Evolutionary conservation across 1,139 yeast species (phyloP), one percentile per base, ranked within the genome.

Genomic region (Blastobotrys persicus): DNA sequence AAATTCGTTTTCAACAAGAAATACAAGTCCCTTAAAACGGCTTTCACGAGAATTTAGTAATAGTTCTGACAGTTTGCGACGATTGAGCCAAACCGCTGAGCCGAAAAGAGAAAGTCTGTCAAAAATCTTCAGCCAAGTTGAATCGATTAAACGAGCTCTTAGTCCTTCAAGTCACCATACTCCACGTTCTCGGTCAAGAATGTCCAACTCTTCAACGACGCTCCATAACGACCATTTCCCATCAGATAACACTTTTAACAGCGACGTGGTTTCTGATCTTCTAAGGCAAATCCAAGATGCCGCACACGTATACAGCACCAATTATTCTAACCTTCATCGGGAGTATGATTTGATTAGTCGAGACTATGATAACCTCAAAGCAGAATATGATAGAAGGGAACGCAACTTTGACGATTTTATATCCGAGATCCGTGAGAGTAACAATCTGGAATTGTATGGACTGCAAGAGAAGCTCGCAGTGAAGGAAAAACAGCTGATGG

Each of bases 281-380:
- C 18, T 50, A 34, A 26, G 31, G 13, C 53, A 50, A 26, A 45
- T 50, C 6, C 50, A 50, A 32, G 53, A 50, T n/a, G 53, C 50
- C 7, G 53, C 53, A 1, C 33, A 32, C 31, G 19, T 37, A 11
- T 39, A 44, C 23, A 42, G 26, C 32, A 23, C 47, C 1, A 45
- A 38, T 9, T 41, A 32, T 18, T 31, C 46, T 3, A 31, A 44
- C 20, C 40, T 50, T 6, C 49, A 46, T n/a, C 33, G 43, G 13
- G 43, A 40, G 3, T 40, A 40, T n/a, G 33, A 28, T 6, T n/a
- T 40, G 20, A 31, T 40, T n/a, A 16, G 17, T 16, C 33, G 42
- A 14, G 53, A 50, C 13, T 46, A 34, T 31, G 53, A 50, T 12
- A 32, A 26, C 5, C 34, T 45, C 19, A 26, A 33, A 13, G 28